Base-by-base conservation (phyloP, 208 protist genomes). In the Crithidia mellificae region DNA sequence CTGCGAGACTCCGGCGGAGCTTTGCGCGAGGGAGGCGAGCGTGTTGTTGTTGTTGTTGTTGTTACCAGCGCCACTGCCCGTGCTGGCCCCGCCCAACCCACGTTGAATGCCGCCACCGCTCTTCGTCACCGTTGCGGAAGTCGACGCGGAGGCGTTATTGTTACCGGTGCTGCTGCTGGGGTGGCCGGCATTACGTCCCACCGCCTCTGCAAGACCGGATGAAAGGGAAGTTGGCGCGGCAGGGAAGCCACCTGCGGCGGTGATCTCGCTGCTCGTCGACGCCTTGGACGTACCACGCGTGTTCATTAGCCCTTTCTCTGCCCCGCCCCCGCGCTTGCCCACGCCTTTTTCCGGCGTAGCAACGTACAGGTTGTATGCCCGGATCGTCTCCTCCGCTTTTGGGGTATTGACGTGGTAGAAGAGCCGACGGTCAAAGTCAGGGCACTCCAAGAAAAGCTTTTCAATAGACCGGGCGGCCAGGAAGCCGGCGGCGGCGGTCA, bases 401-500 rank as follows among this genome's bases (percentile, higher is more conserved):
- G 38, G 36, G 0, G 41, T 27, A 39, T 72, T 73, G 32, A 69
- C 29, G 52, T 79, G 76, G 68, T 81, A 81, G 49, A 90, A 91
- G 24, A 94, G 55, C 17, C 72, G 55, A 9, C 64, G 72, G 47
- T 82, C 58, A 19, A 82, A 68, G 46, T 88, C 78, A 14, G 74
- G 54, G 59, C 50, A 76, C 30, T 80, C 79, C 24, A 66, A 55
- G 24, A 79, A 73, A 17, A 74, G 55, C 25, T 56, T 58, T 27
- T 81, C 76, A 15, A 81, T 29, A 1, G 54, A 30, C 20, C 64
- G 66, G 0, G 76, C 76, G 8, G 44, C 25, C 1, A 72, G 46
- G 14, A 75, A 38, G 14, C 67, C 76, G 12, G 58, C 70, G n/a
- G 80, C 71, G 24, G 77, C 64, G n/a, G 86, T 75, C 17, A 93